These are phyloP conservation scores for Fistulina hepatica DNA, from an alignment of 1,284 basidiomycete species.

Conservation along the genomic window DNA sequence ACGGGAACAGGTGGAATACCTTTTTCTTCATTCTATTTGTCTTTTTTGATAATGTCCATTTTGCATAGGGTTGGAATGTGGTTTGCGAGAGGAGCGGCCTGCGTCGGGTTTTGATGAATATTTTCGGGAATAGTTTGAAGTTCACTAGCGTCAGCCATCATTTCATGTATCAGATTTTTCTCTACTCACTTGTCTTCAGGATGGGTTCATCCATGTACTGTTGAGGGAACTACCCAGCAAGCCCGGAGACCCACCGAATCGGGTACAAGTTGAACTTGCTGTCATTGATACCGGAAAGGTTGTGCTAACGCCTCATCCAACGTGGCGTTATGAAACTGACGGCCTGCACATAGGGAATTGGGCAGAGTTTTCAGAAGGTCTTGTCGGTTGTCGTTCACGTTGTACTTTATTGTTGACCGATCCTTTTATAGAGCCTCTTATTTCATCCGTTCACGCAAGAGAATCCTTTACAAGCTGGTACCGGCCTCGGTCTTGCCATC, in stretches of 20 bases:
- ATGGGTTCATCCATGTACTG: slow-evolving; percentile 82
- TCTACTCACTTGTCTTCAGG: slow-evolving; percentile 27
- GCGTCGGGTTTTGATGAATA: slow-evolving; percentile 87
- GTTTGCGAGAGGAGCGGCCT: slow-evolving; percentile 90
- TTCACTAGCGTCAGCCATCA: slow-evolving; percentile 48
- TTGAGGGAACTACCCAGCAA: slow-evolving; percentile 61
- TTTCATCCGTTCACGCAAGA: slow-evolving; percentile 97
- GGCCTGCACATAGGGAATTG: slow-evolving; percentile 52
- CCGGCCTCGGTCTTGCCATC: slow-evolving; percentile 93
- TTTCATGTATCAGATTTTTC: slow-evolving; percentile 1
- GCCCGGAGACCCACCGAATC: slow-evolving; percentile 40
- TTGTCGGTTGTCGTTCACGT: slow-evolving; percentile 1
- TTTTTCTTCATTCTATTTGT: neutral
- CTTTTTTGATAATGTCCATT: slow-evolving; percentile 1
- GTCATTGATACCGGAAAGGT: slow-evolving; percentile 85
- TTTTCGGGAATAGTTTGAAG: slow-evolving; percentile 92
- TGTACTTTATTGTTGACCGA: slow-evolving; percentile 9
- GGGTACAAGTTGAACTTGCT: slow-evolving; percentile 72
- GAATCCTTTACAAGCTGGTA: slow-evolving; percentile 85
- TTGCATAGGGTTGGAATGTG: slow-evolving; percentile 72
- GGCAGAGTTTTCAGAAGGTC: slow-evolving; percentile 81
- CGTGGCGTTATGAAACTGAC: slow-evolving; percentile 7
- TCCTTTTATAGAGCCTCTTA: slow-evolving; percentile 63
- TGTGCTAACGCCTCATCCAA: slow-evolving; percentile 9
- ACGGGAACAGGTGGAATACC: slow-evolving; percentile 46